Evolutionary conservation across 2,329 filamentous ascomycete genomes (phyloP).

Genomic region (Grosmannia penicillata): DNA sequence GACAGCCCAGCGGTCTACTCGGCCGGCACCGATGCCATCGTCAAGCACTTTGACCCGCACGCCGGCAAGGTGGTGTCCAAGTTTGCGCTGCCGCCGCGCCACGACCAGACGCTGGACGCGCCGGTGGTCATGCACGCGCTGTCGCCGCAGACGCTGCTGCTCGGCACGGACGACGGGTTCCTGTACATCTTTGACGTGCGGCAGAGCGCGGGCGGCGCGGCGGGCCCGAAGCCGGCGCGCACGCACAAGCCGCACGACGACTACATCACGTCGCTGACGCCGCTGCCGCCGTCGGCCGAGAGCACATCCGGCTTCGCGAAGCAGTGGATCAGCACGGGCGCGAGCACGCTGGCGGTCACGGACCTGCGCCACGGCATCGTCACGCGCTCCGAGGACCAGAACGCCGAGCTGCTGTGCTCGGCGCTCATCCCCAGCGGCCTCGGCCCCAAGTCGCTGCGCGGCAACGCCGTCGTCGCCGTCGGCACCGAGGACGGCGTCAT

Average conservation of each 20-base stretch:
- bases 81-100: slow-evolving; percentile 52
- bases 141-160: slow-evolving; percentile 73
- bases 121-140: slow-evolving; percentile 71
- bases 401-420: slow-evolving; percentile 78
- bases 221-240: slow-evolving; percentile 53
- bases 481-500: slow-evolving; percentile 66
- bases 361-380: slow-evolving; percentile 78
- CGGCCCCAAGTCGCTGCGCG: slow-evolving; percentile 47
- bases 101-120: slow-evolving; percentile 25
- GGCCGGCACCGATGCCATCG: slow-evolving; percentile 40
- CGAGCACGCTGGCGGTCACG: slow-evolving; percentile 78
- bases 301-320: slow-evolving; percentile 84
- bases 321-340: slow-evolving; percentile 89
- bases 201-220: slow-evolving; percentile 24
- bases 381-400: slow-evolving; percentile 84
- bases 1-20: slow-evolving; percentile 50
- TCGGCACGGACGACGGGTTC: slow-evolving; percentile 80
- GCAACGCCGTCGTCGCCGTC: slow-evolving; percentile 63
- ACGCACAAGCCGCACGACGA: slow-evolving; percentile 82
- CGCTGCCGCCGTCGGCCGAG: slow-evolving; percentile 63
- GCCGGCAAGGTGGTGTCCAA: slow-evolving; percentile 65
- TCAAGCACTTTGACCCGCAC: slow-evolving; percentile 38
- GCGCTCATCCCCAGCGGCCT: slow-evolving; percentile 59
- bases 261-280: slow-evolving; percentile 78
- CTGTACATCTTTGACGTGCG: slow-evolving; percentile 81